A percentile compares a stretch with the other conserved stretches of the same genome.
Conservation (phyloP, 2,329 filamentous ascomycete species). For the Xylaria sp. region DNA sequence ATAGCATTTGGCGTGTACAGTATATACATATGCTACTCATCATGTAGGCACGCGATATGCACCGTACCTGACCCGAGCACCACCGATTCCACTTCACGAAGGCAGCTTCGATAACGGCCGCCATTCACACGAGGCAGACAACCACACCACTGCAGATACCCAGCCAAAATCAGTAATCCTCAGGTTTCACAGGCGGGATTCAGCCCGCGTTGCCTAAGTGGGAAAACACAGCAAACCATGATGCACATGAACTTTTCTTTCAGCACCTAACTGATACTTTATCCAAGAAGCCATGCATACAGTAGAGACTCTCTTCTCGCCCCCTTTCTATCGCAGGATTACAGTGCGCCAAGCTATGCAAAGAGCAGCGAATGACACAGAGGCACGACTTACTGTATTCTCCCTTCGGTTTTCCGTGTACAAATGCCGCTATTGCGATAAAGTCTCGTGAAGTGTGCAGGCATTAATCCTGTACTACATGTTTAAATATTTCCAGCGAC, state of each 20-base stretch:
- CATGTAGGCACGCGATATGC: slow-evolving; percentile 36
- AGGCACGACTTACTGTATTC: slow-evolving; percentile 3
- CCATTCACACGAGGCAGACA: slow-evolving; percentile 38
- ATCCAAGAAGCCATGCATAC: slow-evolving; percentile 15
- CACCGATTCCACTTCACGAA: slow-evolving; percentile 25
- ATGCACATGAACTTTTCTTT: slow-evolving; percentile 29
- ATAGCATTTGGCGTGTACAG: slow-evolving; percentile 5
- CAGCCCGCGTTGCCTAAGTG: slow-evolving; percentile 38
- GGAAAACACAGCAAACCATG: slow-evolving; percentile 37
- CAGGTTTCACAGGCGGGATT: slow-evolving; percentile 45
- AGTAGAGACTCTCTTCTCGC: slow-evolving; percentile 2
- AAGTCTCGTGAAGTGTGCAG: neutral
- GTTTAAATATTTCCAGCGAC: slow-evolving; percentile 3
- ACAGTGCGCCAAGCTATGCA: slow-evolving; percentile 2
- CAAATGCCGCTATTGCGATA: neutral
- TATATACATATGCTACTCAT: neutral
- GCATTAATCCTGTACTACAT: slow-evolving; percentile 3
- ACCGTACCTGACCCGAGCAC: slow-evolving; percentile 38
- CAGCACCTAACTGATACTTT: slow-evolving; percentile 6
- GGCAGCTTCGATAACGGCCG: slow-evolving; percentile 21
- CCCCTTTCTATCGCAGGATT: slow-evolving; percentile 17
- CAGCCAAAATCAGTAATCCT: slow-evolving; percentile 43
- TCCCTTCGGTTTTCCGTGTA: neutral
- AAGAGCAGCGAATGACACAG: slow-evolving; percentile 14
- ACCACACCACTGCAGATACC: slow-evolving; percentile 46